Evolutionary conservation across 768 basidiomycete species (phyloP), one percentile per base, ranked within the genome.

Genomic region (Boletus pseudo-olivaceus): DNA sequence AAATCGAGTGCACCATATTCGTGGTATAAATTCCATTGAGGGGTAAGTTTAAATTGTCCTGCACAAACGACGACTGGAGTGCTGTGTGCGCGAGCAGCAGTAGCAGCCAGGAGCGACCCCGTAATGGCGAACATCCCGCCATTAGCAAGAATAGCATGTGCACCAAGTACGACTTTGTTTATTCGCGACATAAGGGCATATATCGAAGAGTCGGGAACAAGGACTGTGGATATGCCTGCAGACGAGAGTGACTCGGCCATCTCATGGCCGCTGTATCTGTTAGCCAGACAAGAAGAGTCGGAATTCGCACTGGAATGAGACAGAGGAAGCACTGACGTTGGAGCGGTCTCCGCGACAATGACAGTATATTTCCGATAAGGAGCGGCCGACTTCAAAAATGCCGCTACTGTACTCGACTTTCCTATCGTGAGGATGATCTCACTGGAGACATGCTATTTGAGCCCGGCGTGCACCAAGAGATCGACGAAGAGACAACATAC

Each of bases 41-140:
- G 95, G 7, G 93, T 95, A 60, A 98, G 76, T 68, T 99, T 99
- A 76, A 94, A 99, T 72, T 97, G 94, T 3, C 96, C 97, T 3
- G 92, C 88, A 64, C 91, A 93, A 12, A 97, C 90, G 35, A 96
- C 90, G 41, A 98, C 89, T 0, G 93, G 93, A 19, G 92, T 94
- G 63, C 88, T 84, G 73, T 97, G 93, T 29, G 86, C 88, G 53
- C 84, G 84, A 34, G 95, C 95, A 45, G 94, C 93, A 23, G 88
- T 83, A 4, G 90, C 92, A 2, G 87, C 90, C 40, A 94, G 76
- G 17, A 93, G 79, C 2, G 92, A 88, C 19, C 95, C 95, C 1
- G 89, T 81, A 41, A 90, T 81, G 15, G 91, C 89, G 69, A 96
- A 94, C 81, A 98, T 88, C 14, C 95, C 94, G 14, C 97, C 97